Conservation (phyloP, 352 stramenopile species). For the Phytophthora nicotianae region DNA sequence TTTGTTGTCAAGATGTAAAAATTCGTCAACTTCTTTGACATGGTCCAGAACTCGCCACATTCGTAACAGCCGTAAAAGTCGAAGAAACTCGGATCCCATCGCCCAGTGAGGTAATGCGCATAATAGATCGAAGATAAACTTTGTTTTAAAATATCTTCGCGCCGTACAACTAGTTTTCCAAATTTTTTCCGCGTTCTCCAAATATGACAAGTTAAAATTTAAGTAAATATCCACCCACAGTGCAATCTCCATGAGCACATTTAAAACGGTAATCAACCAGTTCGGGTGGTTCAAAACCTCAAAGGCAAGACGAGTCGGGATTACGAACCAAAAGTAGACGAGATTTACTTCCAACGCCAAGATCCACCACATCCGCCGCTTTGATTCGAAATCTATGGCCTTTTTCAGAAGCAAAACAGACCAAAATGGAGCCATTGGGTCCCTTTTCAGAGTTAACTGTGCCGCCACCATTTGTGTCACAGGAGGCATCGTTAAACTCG, state of each 20-base stretch:
- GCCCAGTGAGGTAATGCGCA: conserved; percentile 53
- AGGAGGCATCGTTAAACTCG: conserved; percentile 31
- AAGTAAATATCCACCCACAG: conserved; percentile 58
- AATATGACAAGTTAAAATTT: conserved; percentile 62
- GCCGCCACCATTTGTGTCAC: conserved; percentile 30
- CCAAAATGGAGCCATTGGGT: conserved; percentile 33
- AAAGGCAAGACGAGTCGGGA: conserved; percentile 53
- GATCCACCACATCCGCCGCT: conserved; percentile 54
- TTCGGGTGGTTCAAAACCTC: conserved; percentile 29
- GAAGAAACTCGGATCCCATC: conserved; percentile 21
- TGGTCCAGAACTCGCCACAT: conserved; percentile 42
- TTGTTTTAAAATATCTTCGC: conserved; percentile 35
- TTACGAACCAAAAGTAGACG: conserved; percentile 63
- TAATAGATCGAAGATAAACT: conserved; percentile 48
- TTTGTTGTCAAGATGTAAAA: conserved; percentile 54
- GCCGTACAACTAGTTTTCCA: conserved; percentile 43
- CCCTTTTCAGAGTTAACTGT: conserved; percentile 21
- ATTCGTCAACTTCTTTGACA: conserved; percentile 53
- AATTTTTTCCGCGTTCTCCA: conserved; percentile 67
- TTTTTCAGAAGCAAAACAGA: conserved; percentile 37
- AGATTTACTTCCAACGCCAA: conserved; percentile 46
- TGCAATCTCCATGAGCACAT: conserved; percentile 44
- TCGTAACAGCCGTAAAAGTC: conserved; percentile 48
- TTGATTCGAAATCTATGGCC: conserved; percentile 50
- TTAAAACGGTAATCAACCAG: conserved; percentile 43